Percentiles rank a stretch among this genome's conserved stretches.
Evolutionary conservation across 2,329 filamentous ascomycete species (phyloP).

Genomic region (Colletotrichum sp.): DNA sequence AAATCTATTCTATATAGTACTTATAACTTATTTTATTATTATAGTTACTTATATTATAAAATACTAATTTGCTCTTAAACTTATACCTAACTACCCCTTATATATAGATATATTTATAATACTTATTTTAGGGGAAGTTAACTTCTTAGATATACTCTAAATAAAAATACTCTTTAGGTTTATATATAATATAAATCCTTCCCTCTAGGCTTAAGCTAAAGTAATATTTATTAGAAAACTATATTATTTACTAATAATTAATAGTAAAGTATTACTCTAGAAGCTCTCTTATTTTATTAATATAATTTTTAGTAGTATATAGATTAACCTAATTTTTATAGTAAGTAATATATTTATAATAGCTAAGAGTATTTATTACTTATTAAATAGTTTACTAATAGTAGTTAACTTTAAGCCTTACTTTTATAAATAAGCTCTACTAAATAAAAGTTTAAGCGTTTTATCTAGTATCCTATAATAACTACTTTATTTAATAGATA

Average conservation of each 20-base stretch:
- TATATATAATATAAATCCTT: background rate
- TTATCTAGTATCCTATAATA: too few relatives aligned
- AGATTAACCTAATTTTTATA: background rate
- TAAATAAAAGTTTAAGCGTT: background rate
- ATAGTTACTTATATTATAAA: background rate
- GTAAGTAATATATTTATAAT: background rate
- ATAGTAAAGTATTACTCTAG: background rate
- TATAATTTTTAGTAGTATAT: background rate
- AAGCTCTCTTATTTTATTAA: background rate
- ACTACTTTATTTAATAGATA: too few relatives aligned
- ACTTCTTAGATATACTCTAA: background rate
- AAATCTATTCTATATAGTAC: background rate
- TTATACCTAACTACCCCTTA: background rate
- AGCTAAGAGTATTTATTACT: background rate
- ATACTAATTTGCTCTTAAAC: background rate
- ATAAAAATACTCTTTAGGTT: background rate
- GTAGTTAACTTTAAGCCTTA: background rate
- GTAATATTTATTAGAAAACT: background rate
- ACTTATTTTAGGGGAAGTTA: background rate
- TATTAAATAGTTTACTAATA: background rate
- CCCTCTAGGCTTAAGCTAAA: background rate
- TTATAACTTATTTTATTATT: background rate
- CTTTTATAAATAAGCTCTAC: background rate
- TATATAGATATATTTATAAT: background rate
- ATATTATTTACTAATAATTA: background rate